Percentiles rank a stretch among this genome's conserved stretches.
These are phyloP conservation scores for Botrytis galanthina DNA, from an alignment of 2,329 filamentous ascomycete species.

Conservation along the genomic window DNA sequence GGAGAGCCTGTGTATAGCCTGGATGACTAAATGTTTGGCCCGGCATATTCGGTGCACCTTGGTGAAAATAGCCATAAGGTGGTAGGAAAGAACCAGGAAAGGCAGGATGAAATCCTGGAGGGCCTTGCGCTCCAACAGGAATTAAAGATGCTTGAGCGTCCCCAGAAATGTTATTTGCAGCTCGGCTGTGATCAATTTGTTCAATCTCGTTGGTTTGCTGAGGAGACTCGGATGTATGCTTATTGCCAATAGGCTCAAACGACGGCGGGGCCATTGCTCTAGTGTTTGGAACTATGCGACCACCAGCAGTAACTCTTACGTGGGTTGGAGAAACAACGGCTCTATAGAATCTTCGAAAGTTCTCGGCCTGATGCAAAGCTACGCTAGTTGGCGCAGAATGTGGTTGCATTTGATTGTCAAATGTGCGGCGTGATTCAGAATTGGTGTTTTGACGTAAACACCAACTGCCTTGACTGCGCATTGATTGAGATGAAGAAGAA, in stretches of 20 bases:
- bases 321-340: conserved; percentile 67
- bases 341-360: conserved; percentile 67
- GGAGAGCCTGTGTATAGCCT: not conserved
- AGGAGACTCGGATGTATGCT: conserved; percentile 29
- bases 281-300: conserved; percentile 65
- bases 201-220: conserved; percentile 13
- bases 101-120: conserved; percentile 23
- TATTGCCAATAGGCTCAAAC: conserved; percentile 35
- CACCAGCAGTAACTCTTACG: conserved; percentile 65
- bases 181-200: conserved; percentile 5
- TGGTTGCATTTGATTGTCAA: conserved; percentile 41
- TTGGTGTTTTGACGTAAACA: conserved; percentile 35
- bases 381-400: conserved; percentile 53
- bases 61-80: conserved; percentile 25
- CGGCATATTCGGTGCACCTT: conserved; percentile 8
- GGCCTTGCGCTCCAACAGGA: conserved; percentile 9
- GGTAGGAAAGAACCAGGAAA: conserved; percentile 26
- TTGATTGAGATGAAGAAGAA: conserved; percentile 19
- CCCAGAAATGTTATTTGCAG: not conserved
- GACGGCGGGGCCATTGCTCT: conserved; percentile 40
- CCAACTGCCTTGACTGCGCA: conserved; percentile 31
- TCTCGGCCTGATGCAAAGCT: conserved; percentile 57
- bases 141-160: conserved; percentile 10
- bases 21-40: conserved; percentile 20
- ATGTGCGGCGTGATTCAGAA: conserved; percentile 32